Base-by-base conservation (phyloP, 345 rosid genomes). In the Litchi chinensis region DNA sequence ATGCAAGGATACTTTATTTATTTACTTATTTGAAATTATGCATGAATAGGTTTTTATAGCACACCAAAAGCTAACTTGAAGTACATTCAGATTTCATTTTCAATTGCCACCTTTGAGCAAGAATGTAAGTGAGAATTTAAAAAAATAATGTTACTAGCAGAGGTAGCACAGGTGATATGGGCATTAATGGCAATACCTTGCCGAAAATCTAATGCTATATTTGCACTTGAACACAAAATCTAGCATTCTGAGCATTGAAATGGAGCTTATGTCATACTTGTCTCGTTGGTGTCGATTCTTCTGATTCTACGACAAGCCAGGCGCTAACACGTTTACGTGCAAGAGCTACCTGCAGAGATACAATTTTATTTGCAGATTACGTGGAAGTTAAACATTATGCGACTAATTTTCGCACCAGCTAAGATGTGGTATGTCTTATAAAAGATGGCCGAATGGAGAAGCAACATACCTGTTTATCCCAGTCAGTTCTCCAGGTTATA, bases 391-490 rank as follows among this genome's bases (percentile, higher is more conserved):
- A 0, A 43, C 4, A 32, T 32, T 32, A 32, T 6, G 8, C 50
- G 2, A 39, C 22, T 50, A 15, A 28, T 28, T 12, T 52, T 9
- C 9, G 64, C 21, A 28, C 8, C 43, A 65, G n/a, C 41, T 8
- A 41, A 77, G 46, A 57, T 19, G 19, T 19, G 40, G 5, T 32
- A 5, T 28, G 16, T 16, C 19, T 41, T 19, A 11, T 6, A 5
- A 0, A 56, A 54, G 32, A 68, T 12, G 32, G 52, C 0, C 8
- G 3, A 26, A 16, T 22, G n/a, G 64, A 22, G 9, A 52, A 65
- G 7, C 16, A 76, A 57, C 37, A 4, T 76, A 90, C 95, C 94
- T 91, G 94, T 52, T 90, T 88, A 16, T 2, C 93, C 97, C 98
- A 92, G 74, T 91, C 91, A 50, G 97, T 94, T 77, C 81, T 86